Conservation (phyloP, 2,329 filamentous ascomycete species). For the Fonsecaea nubica region DNA sequence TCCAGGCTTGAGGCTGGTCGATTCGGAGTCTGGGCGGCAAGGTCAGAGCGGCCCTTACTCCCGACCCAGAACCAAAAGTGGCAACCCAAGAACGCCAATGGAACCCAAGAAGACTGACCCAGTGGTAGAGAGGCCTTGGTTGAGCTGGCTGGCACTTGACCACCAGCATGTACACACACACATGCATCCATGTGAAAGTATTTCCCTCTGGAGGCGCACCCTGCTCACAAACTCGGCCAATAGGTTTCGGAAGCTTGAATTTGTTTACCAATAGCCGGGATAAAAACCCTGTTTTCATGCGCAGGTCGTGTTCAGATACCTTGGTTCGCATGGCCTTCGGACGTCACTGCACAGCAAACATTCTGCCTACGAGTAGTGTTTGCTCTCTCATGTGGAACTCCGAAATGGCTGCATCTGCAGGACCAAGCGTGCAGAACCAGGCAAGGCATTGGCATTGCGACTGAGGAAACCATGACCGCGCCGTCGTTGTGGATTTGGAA, state of each 20-base stretch:
- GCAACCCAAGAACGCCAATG: constrained; percentile 19
- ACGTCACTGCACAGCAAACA: background rate
- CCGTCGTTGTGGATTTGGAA: background rate
- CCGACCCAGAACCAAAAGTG: constrained; percentile 2
- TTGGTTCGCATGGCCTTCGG: background rate
- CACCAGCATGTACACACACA: background rate
- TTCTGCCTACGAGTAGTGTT: background rate
- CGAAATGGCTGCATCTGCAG: background rate
- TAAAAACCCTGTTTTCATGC: background rate
- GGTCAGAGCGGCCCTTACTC: constrained; percentile 18
- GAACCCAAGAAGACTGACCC: background rate
- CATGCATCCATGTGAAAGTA: background rate
- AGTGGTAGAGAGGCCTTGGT: constrained; percentile 7
- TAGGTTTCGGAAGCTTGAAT: background rate
- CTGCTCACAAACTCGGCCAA: background rate
- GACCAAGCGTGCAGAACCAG: background rate
- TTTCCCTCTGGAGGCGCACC: background rate
- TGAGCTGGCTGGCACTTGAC: background rate
- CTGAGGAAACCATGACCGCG: background rate
- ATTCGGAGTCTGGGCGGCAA: constrained; percentile 15
- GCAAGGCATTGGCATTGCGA: background rate
- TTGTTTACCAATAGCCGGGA: constrained; percentile 12
- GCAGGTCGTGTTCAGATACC: background rate
- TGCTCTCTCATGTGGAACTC: background rate
- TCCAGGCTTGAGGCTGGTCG: constrained; percentile 21